phyloP scores from a whole-genome alignment of 169 alveolate species.

The Eimeria acervulina region DNA sequence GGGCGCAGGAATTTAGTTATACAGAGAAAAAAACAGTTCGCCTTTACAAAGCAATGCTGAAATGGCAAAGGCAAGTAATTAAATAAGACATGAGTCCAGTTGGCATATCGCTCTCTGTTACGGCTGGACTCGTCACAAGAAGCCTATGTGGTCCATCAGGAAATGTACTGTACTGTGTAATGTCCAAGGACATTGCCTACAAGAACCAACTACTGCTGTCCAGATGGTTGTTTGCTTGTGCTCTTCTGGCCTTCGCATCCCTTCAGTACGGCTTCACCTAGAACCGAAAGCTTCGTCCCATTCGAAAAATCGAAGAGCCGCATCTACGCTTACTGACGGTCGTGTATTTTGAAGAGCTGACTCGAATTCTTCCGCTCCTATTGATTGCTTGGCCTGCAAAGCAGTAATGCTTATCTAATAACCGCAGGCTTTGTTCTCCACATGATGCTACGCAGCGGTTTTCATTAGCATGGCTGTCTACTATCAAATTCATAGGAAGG shows the following conservation, averaged over 20 bases:
- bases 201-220: no score
- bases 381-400: conserved; percentile 17
- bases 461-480: neutral
- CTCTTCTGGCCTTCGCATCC: no score
- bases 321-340: conserved; percentile 52
- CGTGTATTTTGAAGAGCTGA: conserved; percentile 42
- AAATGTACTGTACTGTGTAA: no score
- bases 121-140: neutral
- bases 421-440: neutral
- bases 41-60: neutral
- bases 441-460: neutral
- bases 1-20: no score
- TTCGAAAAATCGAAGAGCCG: conserved; percentile 9
- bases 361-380: conserved; percentile 49
- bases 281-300: conserved; percentile 62
- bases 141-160: no score
- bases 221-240: no score
- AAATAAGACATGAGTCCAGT: neutral
- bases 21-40: no score
- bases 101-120: neutral
- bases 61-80: neutral
- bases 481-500: neutral
- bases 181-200: no score
- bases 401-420: neutral
- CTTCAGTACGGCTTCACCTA: neutral